Conservation (phyloP, 2,329 filamentous ascomycete species). For the Monosporascus sp. region DNA sequence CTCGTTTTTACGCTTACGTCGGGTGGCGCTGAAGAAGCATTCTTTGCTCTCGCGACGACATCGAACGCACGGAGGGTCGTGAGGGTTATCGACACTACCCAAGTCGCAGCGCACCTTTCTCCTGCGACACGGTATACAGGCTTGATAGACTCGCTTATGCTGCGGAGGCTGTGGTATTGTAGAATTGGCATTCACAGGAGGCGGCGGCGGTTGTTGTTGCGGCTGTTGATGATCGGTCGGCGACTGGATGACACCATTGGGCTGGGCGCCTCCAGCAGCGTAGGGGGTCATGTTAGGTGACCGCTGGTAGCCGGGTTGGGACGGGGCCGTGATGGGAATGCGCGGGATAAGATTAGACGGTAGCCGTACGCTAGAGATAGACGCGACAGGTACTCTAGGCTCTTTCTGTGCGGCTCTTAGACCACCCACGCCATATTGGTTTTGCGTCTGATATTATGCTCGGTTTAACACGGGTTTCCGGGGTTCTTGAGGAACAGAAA, state of each 20-base stretch:
- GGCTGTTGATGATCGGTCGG: not conserved
- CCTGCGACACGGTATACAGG: conserved; percentile 57
- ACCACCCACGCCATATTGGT: not conserved
- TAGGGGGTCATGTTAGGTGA: conserved; percentile 4
- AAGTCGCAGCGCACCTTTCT: conserved; percentile 60
- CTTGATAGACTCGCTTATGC: conserved; percentile 60
- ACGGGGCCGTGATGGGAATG: not conserved
- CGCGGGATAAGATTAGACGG: not conserved
- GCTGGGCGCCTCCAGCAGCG: not conserved
- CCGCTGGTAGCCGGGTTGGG: not conserved
- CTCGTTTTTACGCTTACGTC: conserved; percentile 80
- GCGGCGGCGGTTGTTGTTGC: conserved; percentile 1
- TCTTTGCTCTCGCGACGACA: conserved; percentile 94
- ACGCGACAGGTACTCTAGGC: not conserved
- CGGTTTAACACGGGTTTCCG: conserved; percentile 30
- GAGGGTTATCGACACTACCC: conserved; percentile 82
- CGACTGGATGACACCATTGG: not conserved
- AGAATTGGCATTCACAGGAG: not conserved
- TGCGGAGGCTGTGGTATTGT: conserved; percentile 22
- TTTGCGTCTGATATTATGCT: conserved; percentile 7
- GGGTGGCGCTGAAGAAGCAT: conserved; percentile 92
- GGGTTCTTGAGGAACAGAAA: conserved; percentile 18
- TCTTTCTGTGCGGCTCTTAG: not conserved
- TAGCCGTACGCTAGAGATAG: not conserved
- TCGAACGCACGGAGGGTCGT: conserved; percentile 88